Evolutionary conservation across 179 eudicot genomes (phyloP).

Genomic region (Sideroxylon spinosum): DNA sequence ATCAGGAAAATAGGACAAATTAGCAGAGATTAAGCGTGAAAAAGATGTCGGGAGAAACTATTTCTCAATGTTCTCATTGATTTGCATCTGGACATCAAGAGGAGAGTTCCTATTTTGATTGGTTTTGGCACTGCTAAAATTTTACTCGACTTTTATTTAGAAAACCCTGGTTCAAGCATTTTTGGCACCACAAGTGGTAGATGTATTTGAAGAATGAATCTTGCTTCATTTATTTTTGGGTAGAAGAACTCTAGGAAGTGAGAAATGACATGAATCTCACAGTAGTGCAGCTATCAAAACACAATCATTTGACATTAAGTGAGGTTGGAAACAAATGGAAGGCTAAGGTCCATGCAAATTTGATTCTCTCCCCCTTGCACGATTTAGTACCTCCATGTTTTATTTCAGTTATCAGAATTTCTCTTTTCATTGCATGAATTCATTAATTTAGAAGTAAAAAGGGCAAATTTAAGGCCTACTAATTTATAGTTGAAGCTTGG

Average conservation of each 20-base stretch:
- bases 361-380: no score
- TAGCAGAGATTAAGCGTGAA: background rate
- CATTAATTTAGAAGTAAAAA: background rate
- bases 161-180: background rate
- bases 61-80: background rate
- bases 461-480: background rate
- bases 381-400: background rate
- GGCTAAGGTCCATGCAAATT: background rate
- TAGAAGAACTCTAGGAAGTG: background rate
- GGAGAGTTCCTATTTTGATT: background rate
- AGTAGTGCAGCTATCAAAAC: background rate
- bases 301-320: background rate
- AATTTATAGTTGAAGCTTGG: background rate
- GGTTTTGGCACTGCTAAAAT: background rate
- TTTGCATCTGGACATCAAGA: background rate
- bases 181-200: background rate
- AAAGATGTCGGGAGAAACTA: background rate
- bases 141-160: background rate
- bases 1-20: background rate
- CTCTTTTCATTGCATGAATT: background rate
- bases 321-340: background rate
- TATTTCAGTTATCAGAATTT: background rate
- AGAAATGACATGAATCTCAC: background rate
- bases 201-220: background rate
- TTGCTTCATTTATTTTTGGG: background rate